Percentiles rank a stretch among this genome's conserved stretches.
Conservation (phyloP, 768 basidiomycete genomes). For the Auricularia cornea region DNA sequence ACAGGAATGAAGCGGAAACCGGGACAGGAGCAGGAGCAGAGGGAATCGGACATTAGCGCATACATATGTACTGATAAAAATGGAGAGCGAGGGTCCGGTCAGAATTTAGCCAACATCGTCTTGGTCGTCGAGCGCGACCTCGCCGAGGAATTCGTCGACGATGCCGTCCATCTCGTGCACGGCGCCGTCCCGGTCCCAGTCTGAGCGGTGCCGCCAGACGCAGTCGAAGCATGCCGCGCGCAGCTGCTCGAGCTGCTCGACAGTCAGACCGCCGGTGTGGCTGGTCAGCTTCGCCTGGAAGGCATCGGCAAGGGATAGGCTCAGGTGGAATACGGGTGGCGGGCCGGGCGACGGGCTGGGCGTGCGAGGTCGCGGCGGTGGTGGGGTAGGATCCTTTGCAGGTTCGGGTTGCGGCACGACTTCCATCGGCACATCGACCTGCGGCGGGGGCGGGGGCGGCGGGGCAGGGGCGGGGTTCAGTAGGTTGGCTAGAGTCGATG, state of each 20-base stretch:
- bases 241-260: slow-evolving; percentile 92
- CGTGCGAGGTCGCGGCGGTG: slow-evolving; percentile 17
- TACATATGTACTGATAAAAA: too few species aligned
- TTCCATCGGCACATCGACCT: neutral
- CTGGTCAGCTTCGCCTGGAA: slow-evolving; percentile 44
- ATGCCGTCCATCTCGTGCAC: slow-evolving; percentile 48
- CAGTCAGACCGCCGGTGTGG: slow-evolving; percentile 50
- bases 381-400: slow-evolving; percentile 1
- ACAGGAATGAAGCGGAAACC: too few species aligned
- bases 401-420: slow-evolving; percentile 7
- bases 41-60: too few species aligned
- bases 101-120: neutral
- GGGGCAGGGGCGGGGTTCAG: neutral
- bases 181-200: slow-evolving; percentile 74
- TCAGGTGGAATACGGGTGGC: slow-evolving; percentile 63
- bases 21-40: too few species aligned
- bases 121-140: slow-evolving; percentile 34
- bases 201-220: slow-evolving; percentile 74
- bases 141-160: slow-evolving; percentile 59
- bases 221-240: slow-evolving; percentile 71
- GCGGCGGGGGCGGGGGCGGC: neutral
- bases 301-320: slow-evolving; percentile 38
- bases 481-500: neutral
- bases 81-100: neutral
- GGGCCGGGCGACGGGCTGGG: slow-evolving; percentile 50